Percentiles rank a stretch among this genome's conserved stretches.
phyloP scores from a whole-genome alignment of 116 monocot genomes.

The Zostera marina region DNA sequence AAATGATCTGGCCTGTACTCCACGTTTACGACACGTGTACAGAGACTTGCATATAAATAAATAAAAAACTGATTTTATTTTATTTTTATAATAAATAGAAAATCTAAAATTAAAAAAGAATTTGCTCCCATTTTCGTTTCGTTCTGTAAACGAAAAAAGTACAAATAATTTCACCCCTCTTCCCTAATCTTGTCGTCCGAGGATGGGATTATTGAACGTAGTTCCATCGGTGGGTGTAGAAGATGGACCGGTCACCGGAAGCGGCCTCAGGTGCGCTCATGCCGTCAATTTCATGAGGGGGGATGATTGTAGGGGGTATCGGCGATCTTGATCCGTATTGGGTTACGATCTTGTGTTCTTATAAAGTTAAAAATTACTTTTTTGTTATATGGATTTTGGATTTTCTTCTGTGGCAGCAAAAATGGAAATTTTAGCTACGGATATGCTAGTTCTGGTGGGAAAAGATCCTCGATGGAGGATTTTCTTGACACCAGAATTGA shows the following conservation, averaged over 20 bases:
- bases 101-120: too few species aligned
- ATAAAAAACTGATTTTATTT: too few species aligned
- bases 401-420: constrained; percentile 30
- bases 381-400: too few species aligned
- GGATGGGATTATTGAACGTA: too few species aligned
- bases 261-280: constrained; percentile 38
- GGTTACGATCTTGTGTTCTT: neutral
- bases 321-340: neutral
- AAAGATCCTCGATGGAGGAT: constrained; percentile 95
- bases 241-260: constrained; percentile 40
- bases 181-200: too few species aligned
- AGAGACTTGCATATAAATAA: too few species aligned
- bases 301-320: neutral
- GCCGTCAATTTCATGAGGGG: neutral
- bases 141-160: too few species aligned
- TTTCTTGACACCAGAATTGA: constrained; percentile 85
- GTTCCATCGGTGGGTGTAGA: neutral
- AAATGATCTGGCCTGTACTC: too few species aligned
- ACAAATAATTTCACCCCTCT: too few species aligned
- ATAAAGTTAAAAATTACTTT: neutral
- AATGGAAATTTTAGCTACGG: constrained; percentile 96
- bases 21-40: too few species aligned
- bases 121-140: too few species aligned
- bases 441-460: constrained; percentile 86
- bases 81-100: too few species aligned